Conservation (phyloP, 805 yeast species). For the Candida ficus region DNA sequence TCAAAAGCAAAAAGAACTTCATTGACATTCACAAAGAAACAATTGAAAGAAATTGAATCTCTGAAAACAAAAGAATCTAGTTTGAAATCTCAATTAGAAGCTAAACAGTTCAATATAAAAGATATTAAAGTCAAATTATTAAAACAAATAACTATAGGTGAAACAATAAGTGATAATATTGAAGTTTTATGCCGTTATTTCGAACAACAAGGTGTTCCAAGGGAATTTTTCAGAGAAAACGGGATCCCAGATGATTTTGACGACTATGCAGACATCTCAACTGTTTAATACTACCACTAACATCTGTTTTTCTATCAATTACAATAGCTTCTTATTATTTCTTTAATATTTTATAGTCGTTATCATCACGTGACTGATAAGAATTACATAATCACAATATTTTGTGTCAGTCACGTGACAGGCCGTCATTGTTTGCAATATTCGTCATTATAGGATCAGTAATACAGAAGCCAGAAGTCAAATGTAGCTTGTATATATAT, state of each 20-base stretch:
- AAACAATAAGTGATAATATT: slow-evolving; percentile 34
- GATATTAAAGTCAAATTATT: slow-evolving; percentile 12
- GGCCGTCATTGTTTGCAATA: too few relatives aligned
- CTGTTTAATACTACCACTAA: too few relatives aligned
- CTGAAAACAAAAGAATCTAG: slow-evolving; percentile 9
- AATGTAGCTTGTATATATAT: too few relatives aligned
- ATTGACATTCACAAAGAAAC: slow-evolving; percentile 6
- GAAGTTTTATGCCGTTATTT: slow-evolving; percentile 35
- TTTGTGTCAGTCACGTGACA: slow-evolving; percentile 5
- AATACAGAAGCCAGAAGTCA: too few relatives aligned
- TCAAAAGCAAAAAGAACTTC: slow-evolving; percentile 8
- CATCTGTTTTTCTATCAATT: too few relatives aligned
- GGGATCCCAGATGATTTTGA: slow-evolving; percentile 39
- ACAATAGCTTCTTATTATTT: too few relatives aligned
- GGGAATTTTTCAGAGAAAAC: slow-evolving; percentile 32
- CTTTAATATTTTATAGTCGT: too few relatives aligned
- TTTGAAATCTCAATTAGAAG: slow-evolving; percentile 7
- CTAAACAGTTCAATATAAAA: slow-evolving; percentile 13
- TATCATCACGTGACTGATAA: too few relatives aligned
- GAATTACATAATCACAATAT: too few relatives aligned
- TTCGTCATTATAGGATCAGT: too few relatives aligned
- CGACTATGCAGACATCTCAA: slow-evolving; percentile 21
- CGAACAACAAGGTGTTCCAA: slow-evolving; percentile 25
- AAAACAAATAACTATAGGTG: slow-evolving; percentile 7
- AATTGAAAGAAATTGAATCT: slow-evolving; percentile 11